Evolutionary conservation across 1,139 yeast genomes (phyloP).

Genomic region (Suhomyces anneliseae): DNA sequence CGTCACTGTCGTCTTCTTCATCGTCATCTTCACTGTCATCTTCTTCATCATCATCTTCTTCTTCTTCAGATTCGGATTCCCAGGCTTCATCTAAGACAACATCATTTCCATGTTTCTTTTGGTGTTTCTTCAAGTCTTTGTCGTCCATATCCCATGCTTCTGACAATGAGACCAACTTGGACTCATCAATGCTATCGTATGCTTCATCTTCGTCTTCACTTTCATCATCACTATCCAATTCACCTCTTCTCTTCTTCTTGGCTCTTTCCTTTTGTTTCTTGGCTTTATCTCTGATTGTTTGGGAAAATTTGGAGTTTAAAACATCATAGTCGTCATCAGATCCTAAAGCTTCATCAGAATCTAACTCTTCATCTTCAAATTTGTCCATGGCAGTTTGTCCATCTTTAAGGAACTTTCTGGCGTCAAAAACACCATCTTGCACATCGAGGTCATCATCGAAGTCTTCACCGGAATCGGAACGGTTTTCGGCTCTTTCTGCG

Average conservation of each 20-base stretch:
- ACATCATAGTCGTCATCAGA: conserved; percentile 75
- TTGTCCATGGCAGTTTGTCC: conserved; percentile 29
- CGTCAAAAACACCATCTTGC: conserved; percentile 46
- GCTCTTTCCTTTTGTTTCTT: conserved; percentile 35
- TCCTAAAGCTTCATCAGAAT: conserved; percentile 76
- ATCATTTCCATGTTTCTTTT: conserved; percentile 26
- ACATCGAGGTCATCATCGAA: conserved; percentile 25
- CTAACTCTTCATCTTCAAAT: conserved; percentile 67
- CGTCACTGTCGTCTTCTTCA: conserved; percentile 11
- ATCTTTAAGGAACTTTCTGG: conserved; percentile 34
- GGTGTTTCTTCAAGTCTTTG: conserved; percentile 35
- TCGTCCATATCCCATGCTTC: conserved; percentile 90
- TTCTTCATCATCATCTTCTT: conserved; percentile 12
- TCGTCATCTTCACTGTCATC: conserved; percentile 21
- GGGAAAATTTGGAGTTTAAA: conserved; percentile 65
- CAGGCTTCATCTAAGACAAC: conserved; percentile 45
- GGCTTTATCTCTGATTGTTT: conserved; percentile 58
- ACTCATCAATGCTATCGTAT: conserved; percentile 67
- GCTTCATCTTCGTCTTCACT: conserved; percentile 36
- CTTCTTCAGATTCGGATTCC: conserved; percentile 27
- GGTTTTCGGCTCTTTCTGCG: conserved; percentile 41
- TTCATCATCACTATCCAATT: conserved; percentile 14
- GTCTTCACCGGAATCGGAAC: conserved; percentile 14
- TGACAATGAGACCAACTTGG: conserved; percentile 70
- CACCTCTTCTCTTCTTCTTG: conserved; percentile 20